Conservation (phyloP, 352 stramenopile species). For the Peronospora belbahrii region DNA sequence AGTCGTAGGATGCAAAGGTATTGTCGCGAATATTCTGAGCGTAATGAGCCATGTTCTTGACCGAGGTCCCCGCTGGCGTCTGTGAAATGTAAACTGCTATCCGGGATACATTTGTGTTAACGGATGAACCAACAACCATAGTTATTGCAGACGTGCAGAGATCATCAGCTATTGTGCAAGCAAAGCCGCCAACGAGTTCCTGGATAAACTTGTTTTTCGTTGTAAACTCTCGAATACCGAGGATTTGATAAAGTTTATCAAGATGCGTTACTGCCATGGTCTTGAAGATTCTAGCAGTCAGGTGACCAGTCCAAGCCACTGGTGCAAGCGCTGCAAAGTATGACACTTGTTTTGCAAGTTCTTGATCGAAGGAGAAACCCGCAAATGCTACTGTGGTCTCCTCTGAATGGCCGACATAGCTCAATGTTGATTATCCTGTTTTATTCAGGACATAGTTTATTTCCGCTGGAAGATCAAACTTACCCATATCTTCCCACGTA, state of each 20-base stretch:
- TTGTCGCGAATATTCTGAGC: conserved; percentile 38
- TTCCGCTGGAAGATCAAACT: conserved; percentile 41
- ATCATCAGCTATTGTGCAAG: too few species aligned
- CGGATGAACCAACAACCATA: too few species aligned
- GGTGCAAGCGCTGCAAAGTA: conserved; percentile 45
- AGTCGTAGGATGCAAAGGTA: conserved; percentile 41
- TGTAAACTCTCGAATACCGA: too few species aligned
- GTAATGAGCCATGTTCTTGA: conserved; percentile 50
- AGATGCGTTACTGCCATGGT: conserved; percentile 29
- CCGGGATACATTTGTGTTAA: conserved; percentile 40
- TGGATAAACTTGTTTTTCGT: too few species aligned
- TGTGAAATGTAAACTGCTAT: conserved; percentile 48
- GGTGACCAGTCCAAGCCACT: conserved; percentile 28
- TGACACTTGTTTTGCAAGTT: conserved; percentile 39
- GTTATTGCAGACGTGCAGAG: too few species aligned
- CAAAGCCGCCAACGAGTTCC: too few species aligned
- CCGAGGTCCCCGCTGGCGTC: conserved; percentile 39
- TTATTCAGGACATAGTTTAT: conserved; percentile 30
- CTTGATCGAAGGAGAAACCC: conserved; percentile 40
- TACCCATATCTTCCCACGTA: conserved; percentile 45
- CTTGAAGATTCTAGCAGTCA: conserved; percentile 24
- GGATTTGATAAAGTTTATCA: too few species aligned
- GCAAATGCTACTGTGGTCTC: conserved; percentile 46
- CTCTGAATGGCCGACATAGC: conserved; percentile 43
- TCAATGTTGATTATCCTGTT: conserved; percentile 24